Conservation (phyloP, 306 rosid species). For the Acacia melanoxylon region DNA sequence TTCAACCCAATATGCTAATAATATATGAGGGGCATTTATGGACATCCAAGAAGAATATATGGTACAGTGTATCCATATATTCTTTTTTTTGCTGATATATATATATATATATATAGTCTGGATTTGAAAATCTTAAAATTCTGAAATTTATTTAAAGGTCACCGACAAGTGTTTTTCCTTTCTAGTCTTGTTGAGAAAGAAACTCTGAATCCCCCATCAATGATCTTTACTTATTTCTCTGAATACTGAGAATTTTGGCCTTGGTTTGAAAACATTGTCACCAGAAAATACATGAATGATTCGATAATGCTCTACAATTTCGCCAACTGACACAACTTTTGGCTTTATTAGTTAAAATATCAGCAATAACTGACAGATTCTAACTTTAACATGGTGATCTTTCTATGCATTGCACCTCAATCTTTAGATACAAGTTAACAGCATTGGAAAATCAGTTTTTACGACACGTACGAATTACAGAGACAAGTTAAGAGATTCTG, state of each 20-base stretch:
- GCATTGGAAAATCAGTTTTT: neutral
- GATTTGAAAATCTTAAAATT: neutral
- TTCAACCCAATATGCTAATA: neutral
- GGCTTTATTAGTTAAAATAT: neutral
- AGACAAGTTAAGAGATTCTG: neutral
- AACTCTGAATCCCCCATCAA: neutral
- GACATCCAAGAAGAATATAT: neutral
- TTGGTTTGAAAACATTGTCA: neutral
- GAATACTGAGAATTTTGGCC: neutral
- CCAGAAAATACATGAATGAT: neutral
- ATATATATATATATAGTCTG: neutral
- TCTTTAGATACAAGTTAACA: neutral
- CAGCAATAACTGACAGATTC: neutral
- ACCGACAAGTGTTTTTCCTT: neutral
- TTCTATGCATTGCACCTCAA: neutral
- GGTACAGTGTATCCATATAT: neutral
- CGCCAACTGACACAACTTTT: neutral
- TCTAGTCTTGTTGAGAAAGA: neutral
- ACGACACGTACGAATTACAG: neutral
- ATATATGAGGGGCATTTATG: neutral
- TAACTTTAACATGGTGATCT: neutral
- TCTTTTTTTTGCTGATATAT: neutral
- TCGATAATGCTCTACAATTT: neutral
- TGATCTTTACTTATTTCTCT: conserved; percentile 4
- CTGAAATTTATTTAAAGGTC: neutral